phyloP scores from a whole-genome alignment of 768 basidiomycete genomes.

The Mycena belliarum region DNA sequence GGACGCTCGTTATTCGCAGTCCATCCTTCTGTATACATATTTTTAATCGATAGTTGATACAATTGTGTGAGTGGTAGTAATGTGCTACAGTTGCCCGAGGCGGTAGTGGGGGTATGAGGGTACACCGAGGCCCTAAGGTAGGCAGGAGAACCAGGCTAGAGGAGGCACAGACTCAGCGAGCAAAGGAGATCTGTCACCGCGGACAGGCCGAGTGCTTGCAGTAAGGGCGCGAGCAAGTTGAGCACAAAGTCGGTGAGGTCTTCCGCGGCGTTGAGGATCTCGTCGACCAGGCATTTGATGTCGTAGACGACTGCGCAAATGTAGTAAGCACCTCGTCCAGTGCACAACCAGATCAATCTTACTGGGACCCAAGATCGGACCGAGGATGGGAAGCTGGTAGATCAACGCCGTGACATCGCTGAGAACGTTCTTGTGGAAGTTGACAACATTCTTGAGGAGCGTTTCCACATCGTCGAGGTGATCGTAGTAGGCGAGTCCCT shows the following conservation, averaged over 20 bases:
- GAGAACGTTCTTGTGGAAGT: conserved; percentile 50
- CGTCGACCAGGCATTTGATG: conserved; percentile 61
- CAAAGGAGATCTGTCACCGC: conserved; percentile 24
- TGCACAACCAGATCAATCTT: conserved; percentile 27
- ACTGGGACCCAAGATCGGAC: conserved; percentile 58
- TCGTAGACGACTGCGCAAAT: conserved; percentile 50
- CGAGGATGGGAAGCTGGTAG: conserved; percentile 44
- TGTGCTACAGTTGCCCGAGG: not conserved
- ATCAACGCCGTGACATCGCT: conserved; percentile 32
- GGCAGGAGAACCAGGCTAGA: not conserved
- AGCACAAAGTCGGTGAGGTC: conserved; percentile 49
- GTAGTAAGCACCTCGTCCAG: conserved; percentile 4
- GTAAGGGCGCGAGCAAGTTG: conserved; percentile 40
- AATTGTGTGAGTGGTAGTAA: conserved; percentile 17
- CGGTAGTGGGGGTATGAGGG: not conserved
- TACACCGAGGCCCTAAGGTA: too few species aligned
- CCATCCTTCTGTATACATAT: too few species aligned
- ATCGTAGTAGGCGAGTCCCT: conserved; percentile 57
- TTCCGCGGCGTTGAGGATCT: conserved; percentile 48
- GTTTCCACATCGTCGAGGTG: conserved; percentile 42
- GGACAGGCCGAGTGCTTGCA: conserved; percentile 31
- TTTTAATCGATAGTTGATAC: conserved; percentile 36
- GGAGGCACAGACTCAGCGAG: conserved; percentile 21
- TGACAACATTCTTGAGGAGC: conserved; percentile 49
- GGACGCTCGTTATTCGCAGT: conserved; percentile 11